These are phyloP conservation scores for Dendrocalamus sinicus DNA, from an alignment of 176 grass and related monocot species.

Conservation along the genomic window DNA sequence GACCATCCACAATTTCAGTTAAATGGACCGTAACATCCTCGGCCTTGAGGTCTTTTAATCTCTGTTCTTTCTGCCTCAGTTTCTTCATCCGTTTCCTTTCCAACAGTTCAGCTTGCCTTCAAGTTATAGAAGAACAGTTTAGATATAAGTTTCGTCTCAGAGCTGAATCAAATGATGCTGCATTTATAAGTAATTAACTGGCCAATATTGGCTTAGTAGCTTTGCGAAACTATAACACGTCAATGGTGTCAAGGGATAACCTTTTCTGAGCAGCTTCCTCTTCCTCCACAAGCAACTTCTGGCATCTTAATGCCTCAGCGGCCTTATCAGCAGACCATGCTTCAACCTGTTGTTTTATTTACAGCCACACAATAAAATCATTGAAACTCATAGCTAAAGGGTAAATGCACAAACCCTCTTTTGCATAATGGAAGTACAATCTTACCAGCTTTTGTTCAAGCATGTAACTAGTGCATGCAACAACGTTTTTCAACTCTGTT, in stretches of 20 bases:
- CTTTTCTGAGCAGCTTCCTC: conserved; percentile 98
- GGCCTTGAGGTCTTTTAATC: conserved; percentile 55
- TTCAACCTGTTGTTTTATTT: conserved; percentile 64
- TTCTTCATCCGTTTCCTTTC: conserved; percentile 91
- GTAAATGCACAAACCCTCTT: conserved; percentile 21
- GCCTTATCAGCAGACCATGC: conserved; percentile 86
- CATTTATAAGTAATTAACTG: conserved; percentile 30
- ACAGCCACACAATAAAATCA: neutral
- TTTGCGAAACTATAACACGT: conserved; percentile 31
- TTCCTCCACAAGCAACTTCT: conserved; percentile 91
- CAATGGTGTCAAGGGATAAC: conserved; percentile 37
- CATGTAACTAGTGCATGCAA: conserved; percentile 77
- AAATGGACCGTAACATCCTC: conserved; percentile 19
- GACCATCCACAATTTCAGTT: conserved; percentile 34
- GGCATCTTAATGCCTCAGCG: conserved; percentile 82
- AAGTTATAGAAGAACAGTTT: conserved; percentile 28
- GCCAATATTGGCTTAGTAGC: neutral
- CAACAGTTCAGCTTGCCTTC: conserved; percentile 67
- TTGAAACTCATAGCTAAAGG: conserved; percentile 19
- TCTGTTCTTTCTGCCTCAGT: conserved; percentile 84
- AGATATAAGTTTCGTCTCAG: conserved; percentile 35
- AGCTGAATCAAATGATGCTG: neutral
- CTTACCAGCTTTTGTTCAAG: conserved; percentile 91
- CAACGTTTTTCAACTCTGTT: conserved; percentile 82
- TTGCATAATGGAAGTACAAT: conserved; percentile 15